Evolutionary conservation across 2,329 filamentous ascomycete genomes (phyloP).

Genomic region (Basipetospora chlamydospora): DNA sequence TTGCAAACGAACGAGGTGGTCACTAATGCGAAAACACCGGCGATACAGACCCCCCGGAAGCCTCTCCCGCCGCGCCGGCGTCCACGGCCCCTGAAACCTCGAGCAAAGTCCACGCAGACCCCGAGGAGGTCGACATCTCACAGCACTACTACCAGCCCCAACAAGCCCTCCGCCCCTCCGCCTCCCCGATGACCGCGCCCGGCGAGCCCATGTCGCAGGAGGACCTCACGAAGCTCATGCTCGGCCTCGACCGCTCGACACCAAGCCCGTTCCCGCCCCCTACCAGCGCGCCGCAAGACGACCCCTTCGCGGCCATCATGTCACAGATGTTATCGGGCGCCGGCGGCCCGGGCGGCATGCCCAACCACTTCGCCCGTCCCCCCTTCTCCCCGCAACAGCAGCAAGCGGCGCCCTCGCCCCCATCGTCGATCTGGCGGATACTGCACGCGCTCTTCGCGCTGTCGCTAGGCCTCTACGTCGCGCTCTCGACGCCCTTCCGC

Average conservation of each 20-base stretch:
- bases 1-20: no score
- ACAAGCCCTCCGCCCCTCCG: slow-evolving; percentile 11
- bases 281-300: slow-evolving; percentile 10
- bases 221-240: slow-evolving; percentile 51
- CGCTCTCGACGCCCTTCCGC: slow-evolving; percentile 51
- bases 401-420: slow-evolving; percentile 17
- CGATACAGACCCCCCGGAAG: no score
- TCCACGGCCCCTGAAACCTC: slow-evolving; percentile 14
- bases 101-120: slow-evolving; percentile 34
- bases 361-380: slow-evolving; percentile 14
- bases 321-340: slow-evolving; percentile 51
- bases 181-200: slow-evolving; percentile 16
- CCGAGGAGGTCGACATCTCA: slow-evolving; percentile 69
- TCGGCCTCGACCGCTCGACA: slow-evolving; percentile 33
- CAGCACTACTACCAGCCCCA: slow-evolving; percentile 50
- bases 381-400: slow-evolving; percentile 25
- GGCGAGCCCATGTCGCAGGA: slow-evolving; percentile 34
- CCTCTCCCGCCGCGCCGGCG: no score
- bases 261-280: slow-evolving; percentile 11
- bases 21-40: no score
- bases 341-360: slow-evolving; percentile 18
- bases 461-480: slow-evolving; percentile 55
- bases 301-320: slow-evolving; percentile 49
- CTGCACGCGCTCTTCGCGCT: slow-evolving; percentile 61
- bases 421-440: slow-evolving; percentile 52